These are phyloP conservation scores for Cladorrhinum sp. DNA, from an alignment of 2,329 filamentous ascomycete species.

Conservation along the genomic window DNA sequence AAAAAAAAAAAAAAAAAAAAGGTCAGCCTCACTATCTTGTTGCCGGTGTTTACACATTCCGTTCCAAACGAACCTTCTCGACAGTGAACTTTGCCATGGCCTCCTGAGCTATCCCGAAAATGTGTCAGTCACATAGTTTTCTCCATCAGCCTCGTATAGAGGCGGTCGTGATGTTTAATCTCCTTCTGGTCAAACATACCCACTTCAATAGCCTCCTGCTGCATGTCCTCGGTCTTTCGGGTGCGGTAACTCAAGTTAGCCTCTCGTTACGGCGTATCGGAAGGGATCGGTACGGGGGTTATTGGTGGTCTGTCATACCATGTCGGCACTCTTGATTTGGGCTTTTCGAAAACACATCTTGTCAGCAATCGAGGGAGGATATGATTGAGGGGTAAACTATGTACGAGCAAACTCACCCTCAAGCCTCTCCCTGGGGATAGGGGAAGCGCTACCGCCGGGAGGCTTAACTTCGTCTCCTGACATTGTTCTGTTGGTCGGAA, in stretches of 20 bases:
- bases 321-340: constrained; percentile 96
- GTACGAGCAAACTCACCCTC: constrained; percentile 54
- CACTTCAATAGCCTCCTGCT: constrained; percentile 90
- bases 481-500: constrained; percentile 19
- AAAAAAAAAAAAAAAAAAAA: not conserved
- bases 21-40: constrained; percentile 5
- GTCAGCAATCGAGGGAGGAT: constrained; percentile 17
- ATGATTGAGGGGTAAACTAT: not conserved
- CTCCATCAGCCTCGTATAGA: not conserved
- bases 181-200: constrained; percentile 59
- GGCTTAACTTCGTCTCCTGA: constrained; percentile 36
- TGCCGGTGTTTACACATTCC: not conserved
- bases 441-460: constrained; percentile 32
- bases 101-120: constrained; percentile 49
- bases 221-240: constrained; percentile 88
- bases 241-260: constrained; percentile 20
- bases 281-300: constrained; percentile 8
- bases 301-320: constrained; percentile 63
- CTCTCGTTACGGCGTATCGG: constrained; percentile 6
- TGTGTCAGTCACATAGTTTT: constrained; percentile 14
- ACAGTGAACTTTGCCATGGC: constrained; percentile 62
- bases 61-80: constrained; percentile 49
- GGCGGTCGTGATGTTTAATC: not conserved
- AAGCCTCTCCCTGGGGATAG: constrained; percentile 67
- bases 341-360: constrained; percentile 51